Percentiles rank a stretch among this genome's conserved stretches.
Evolutionary conservation across 345 rosid genomes (phyloP).

Genomic region (thale cress (Arabidopsis thaliana)): DNA sequence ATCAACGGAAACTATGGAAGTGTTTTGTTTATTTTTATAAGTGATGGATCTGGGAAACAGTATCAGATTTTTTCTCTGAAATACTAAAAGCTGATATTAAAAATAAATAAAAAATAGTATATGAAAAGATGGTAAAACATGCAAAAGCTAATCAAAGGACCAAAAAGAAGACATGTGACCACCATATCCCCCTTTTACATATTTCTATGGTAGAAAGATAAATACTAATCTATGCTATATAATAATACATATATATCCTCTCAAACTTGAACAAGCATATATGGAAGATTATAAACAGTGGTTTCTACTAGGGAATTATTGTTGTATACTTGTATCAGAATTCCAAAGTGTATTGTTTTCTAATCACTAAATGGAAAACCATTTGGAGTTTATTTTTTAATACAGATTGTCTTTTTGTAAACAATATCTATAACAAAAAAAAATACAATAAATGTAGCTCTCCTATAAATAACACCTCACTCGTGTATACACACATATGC

Average conservation of each 20-base stretch:
- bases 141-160: slow-evolving; percentile 33
- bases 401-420: background rate
- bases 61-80: slow-evolving; percentile 17
- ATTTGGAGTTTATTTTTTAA: too few species aligned
- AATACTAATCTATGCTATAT: background rate
- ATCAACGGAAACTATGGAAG: slow-evolving; percentile 7
- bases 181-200: slow-evolving; percentile 36
- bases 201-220: slow-evolving; percentile 6
- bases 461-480: slow-evolving; percentile 34
- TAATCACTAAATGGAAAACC: too few species aligned
- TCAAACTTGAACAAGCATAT: background rate
- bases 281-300: too few species aligned
- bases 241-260: background rate
- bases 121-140: slow-evolving; percentile 42
- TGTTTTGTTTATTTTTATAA: slow-evolving; percentile 27
- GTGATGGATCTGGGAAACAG: slow-evolving; percentile 27
- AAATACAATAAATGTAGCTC: background rate
- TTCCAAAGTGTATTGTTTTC: too few species aligned
- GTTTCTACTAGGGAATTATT: too few species aligned
- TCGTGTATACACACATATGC: slow-evolving; percentile 1
- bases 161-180: slow-evolving; percentile 41
- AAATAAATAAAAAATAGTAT: background rate
- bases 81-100: slow-evolving; percentile 27
- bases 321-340: too few species aligned
- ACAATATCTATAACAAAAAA: background rate